phyloP scores from a whole-genome alignment of 1,284 basidiomycete species.

The Rhodotorula glutinis region DNA sequence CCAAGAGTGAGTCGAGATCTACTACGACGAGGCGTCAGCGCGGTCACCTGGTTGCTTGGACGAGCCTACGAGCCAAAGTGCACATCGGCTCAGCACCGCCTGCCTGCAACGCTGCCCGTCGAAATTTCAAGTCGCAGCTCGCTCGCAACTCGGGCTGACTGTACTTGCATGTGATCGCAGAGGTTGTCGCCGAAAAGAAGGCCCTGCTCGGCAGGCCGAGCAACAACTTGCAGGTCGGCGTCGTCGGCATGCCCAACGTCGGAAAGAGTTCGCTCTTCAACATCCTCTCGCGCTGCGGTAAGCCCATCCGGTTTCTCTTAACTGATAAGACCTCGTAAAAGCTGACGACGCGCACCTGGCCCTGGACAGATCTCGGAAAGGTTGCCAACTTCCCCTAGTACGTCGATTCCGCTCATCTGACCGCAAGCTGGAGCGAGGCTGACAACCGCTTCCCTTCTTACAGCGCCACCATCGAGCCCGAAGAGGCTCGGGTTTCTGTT shows the following conservation, averaged over 20 bases:
- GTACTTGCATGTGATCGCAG: constrained; percentile 47
- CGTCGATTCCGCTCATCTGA: not conserved
- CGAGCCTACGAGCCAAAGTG: not conserved
- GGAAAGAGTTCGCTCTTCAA: constrained; percentile 89
- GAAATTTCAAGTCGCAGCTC: not conserved
- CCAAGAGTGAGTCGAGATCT: constrained; percentile 30
- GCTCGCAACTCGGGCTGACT: too few relatives aligned
- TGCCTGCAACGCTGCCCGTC: not conserved
- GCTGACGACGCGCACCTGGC: not conserved
- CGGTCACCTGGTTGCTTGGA: too few relatives aligned
- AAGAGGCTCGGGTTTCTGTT: constrained; percentile 92
- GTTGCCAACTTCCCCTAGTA: constrained; percentile 90
- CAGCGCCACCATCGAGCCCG: constrained; percentile 57
- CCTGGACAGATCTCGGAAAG: constrained; percentile 78
- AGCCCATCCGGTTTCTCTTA: constrained; percentile 31
- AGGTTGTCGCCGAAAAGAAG: constrained; percentile 73
- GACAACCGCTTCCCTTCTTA: not conserved
- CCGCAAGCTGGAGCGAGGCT: not conserved
- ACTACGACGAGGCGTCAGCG: too few relatives aligned
- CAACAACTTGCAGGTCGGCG: constrained; percentile 87
- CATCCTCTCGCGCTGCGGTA: constrained; percentile 83
- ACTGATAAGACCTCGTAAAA: too few relatives aligned
- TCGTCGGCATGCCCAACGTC: constrained; percentile 93
- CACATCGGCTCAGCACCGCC: not conserved
- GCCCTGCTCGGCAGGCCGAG: constrained; percentile 78